These are phyloP conservation scores for Leishmania lainsoni DNA, from an alignment of 208 protist species.

Conservation along the genomic window DNA sequence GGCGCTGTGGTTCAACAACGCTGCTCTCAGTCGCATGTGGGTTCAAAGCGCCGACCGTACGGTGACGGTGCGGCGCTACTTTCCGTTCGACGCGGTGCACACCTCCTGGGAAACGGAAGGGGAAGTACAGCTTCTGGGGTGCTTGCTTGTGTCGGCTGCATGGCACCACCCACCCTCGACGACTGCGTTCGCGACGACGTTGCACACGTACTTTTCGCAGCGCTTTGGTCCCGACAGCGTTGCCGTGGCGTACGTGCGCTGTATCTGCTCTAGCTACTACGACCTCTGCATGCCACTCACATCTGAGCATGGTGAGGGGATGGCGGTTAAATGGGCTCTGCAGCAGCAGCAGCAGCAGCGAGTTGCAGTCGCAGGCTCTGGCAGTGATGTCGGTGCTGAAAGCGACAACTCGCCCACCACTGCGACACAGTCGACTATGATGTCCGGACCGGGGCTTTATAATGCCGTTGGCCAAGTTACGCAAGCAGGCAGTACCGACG, in stretches of 20 bases:
- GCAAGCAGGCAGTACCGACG: slow-evolving; percentile 10
- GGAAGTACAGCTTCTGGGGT: slow-evolving; percentile 83
- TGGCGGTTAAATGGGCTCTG: slow-evolving; percentile 13
- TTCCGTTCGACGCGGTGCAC: slow-evolving; percentile 56
- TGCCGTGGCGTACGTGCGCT: slow-evolving; percentile 52
- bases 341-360: not conserved
- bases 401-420: not conserved
- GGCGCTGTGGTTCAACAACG: slow-evolving; percentile 35
- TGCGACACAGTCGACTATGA: not conserved
- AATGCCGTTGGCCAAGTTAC: not conserved
- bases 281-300: slow-evolving; percentile 27
- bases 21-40: slow-evolving; percentile 39
- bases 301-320: slow-evolving; percentile 10
- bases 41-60: slow-evolving; percentile 34
- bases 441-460: not conserved
- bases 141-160: slow-evolving; percentile 60
- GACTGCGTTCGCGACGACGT: slow-evolving; percentile 9
- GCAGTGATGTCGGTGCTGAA: not conserved
- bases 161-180: slow-evolving; percentile 37
- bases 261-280: slow-evolving; percentile 48
- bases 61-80: slow-evolving; percentile 34
- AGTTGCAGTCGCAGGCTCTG: not conserved
- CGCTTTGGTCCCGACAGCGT: slow-evolving; percentile 60
- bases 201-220: slow-evolving; percentile 54
- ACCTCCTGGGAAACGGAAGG: slow-evolving; percentile 80